phyloP scores from a whole-genome alignment of 805 yeast genomes.

The Tetrapisispora taiwanensis region DNA sequence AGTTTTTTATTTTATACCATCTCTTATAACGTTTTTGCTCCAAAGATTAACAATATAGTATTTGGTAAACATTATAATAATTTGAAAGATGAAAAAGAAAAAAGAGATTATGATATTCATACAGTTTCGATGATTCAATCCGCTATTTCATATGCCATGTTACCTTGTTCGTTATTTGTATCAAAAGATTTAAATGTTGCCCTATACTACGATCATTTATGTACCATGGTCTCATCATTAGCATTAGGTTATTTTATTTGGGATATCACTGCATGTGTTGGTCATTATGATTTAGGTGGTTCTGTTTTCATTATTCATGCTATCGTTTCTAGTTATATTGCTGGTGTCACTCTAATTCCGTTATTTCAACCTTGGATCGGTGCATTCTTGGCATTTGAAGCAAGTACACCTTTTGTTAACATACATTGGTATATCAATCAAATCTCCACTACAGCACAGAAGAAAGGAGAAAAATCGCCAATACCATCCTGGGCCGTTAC shows the following conservation, averaged over 20 bases:
- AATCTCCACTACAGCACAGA: constrained; percentile 5
- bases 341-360: constrained; percentile 52
- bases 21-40: constrained; percentile 40
- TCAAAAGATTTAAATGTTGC: constrained; percentile 38
- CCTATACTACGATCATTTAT: constrained; percentile 62
- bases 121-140: constrained; percentile 80
- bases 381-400: constrained; percentile 71
- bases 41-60: constrained; percentile 37
- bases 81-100: constrained; percentile 34
- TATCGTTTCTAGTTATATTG: constrained; percentile 64
- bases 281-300: constrained; percentile 60
- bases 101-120: constrained; percentile 77
- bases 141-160: constrained; percentile 44
- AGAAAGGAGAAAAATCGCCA: background rate
- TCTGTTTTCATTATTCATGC: constrained; percentile 76
- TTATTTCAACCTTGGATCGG: constrained; percentile 75
- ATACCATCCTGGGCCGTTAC: constrained; percentile 45
- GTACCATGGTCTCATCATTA: constrained; percentile 58
- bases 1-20: constrained; percentile 52
- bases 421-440: constrained; percentile 55
- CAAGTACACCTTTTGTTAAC: constrained; percentile 89
- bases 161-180: constrained; percentile 54
- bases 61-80: constrained; percentile 47
- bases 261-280: constrained; percentile 67
- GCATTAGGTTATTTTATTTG: constrained; percentile 82